Conservation (phyloP, 208 protist genomes). For the Acanthamoeba lenticulata region DNA sequence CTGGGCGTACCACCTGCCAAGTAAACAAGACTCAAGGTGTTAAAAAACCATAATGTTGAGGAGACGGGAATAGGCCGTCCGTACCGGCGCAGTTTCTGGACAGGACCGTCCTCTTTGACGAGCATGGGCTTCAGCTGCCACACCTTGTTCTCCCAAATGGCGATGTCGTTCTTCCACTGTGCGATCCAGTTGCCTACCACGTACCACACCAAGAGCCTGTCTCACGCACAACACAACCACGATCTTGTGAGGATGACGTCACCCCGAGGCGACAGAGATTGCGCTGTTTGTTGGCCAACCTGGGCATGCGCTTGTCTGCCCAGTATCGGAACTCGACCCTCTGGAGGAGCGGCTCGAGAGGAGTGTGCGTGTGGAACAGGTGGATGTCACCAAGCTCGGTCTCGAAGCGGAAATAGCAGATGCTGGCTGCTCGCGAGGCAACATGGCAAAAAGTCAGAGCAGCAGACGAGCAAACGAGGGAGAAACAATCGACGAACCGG, state of each 20-base stretch:
- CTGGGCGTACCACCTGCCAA: conserved; percentile 54
- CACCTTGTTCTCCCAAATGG: conserved; percentile 64
- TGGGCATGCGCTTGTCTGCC: conserved; percentile 7
- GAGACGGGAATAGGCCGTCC: neutral
- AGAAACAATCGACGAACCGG: neutral
- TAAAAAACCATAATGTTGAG: neutral
- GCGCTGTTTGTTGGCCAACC: neutral
- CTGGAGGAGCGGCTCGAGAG: conserved; percentile 18
- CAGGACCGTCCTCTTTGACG: conserved; percentile 57
- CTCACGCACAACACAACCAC: neutral
- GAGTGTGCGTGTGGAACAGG: conserved; percentile 27
- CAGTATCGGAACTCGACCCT: conserved; percentile 34
- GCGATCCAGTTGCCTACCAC: conserved; percentile 62
- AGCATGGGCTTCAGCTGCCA: conserved; percentile 5
- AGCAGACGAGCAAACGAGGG: neutral
- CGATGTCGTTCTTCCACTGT: conserved; percentile 65
- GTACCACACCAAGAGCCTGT: conserved; percentile 35
- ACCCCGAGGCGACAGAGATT: neutral
- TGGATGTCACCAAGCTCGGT: conserved; percentile 1
- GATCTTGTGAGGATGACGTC: neutral
- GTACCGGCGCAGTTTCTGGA: conserved; percentile 21
- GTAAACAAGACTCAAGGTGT: neutral
- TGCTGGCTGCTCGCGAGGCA: neutral
- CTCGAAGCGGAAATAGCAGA: conserved; percentile 36
- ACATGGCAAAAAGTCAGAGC: neutral